These are phyloP conservation scores for Ilyonectria mors-panacis DNA, from an alignment of 2,329 filamentous ascomycete genomes.

Conservation along the genomic window DNA sequence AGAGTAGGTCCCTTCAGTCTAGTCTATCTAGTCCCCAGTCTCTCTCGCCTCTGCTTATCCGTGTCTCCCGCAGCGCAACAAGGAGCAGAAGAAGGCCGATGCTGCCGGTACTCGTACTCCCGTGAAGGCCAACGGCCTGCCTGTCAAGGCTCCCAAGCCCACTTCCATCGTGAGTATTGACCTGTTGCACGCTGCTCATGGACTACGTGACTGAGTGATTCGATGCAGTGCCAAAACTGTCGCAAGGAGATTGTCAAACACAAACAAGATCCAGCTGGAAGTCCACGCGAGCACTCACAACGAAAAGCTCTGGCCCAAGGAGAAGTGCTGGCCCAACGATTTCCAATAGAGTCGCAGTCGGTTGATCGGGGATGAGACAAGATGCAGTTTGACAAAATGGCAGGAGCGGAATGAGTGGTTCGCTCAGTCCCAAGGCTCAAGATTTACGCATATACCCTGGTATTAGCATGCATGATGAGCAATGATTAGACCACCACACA, in stretches of 20 bases:
- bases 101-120: constrained; percentile 67
- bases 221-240: constrained; percentile 64
- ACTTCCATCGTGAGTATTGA: constrained; percentile 43
- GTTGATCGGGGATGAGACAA: not conserved
- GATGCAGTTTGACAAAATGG: not conserved
- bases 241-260: constrained; percentile 67
- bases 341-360: constrained; percentile 47
- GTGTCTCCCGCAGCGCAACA: constrained; percentile 57
- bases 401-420: not conserved
- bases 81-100: constrained; percentile 70
- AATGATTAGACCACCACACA: not conserved
- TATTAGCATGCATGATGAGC: constrained; percentile 4
- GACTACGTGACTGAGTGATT: not conserved
- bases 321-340: constrained; percentile 71
- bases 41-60: constrained; percentile 5
- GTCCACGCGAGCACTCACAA: constrained; percentile 68
- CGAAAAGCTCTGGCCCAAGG: constrained; percentile 66
- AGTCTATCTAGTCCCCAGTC: not conserved
- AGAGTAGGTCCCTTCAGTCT: constrained; percentile 11
- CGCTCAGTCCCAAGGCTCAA: constrained; percentile 4
- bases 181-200: not conserved
- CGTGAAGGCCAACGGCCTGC: constrained; percentile 69
- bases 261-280: constrained; percentile 66
- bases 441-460: constrained; percentile 5
- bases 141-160: constrained; percentile 67